A percentile compares a stretch with the other conserved stretches of the same genome.
These are phyloP conservation scores for Solanum aculeatissimum DNA, from an alignment of 305 asterid genomes.

Conservation along the genomic window DNA sequence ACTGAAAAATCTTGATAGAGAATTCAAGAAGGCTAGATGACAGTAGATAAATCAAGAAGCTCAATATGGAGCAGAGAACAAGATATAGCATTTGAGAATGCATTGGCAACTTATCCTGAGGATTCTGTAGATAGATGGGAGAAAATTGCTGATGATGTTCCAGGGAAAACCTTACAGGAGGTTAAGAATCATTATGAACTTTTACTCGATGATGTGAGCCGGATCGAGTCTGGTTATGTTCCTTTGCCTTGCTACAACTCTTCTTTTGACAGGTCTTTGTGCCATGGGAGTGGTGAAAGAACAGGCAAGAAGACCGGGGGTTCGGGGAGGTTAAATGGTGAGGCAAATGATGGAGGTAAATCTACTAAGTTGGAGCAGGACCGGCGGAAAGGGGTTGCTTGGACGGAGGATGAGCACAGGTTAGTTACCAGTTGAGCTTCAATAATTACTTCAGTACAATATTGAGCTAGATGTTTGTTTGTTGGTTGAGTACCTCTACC, in stretches of 20 bases:
- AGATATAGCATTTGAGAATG: conserved; percentile 71
- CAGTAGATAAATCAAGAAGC: conserved; percentile 50
- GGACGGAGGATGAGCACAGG: conserved; percentile 99
- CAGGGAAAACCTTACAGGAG: conserved; percentile 71
- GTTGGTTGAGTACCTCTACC: not conserved
- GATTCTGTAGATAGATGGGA: conserved; percentile 67
- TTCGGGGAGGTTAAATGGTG: conserved; percentile 28
- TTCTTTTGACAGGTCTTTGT: conserved; percentile 36
- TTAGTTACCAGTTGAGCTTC: conserved; percentile 7
- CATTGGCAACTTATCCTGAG: conserved; percentile 57
- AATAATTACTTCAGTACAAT: not conserved
- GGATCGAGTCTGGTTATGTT: conserved; percentile 67
- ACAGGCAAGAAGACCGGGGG: conserved; percentile 39
- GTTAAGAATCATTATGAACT: conserved; percentile 63
- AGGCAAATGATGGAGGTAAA: conserved; percentile 43
- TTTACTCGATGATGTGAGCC: conserved; percentile 55
- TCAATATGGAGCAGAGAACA: conserved; percentile 79
- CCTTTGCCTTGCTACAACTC: conserved; percentile 56
- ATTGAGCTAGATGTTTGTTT: not conserved
- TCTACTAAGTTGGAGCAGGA: conserved; percentile 67
- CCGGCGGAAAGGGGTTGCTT: conserved; percentile 89
- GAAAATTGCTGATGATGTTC: conserved; percentile 62
- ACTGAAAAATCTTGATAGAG: not conserved
- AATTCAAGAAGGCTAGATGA: conserved; percentile 36
- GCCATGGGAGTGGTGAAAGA: conserved; percentile 41